Evolutionary conservation across 2,329 filamentous ascomycete genomes (phyloP), one percentile per base, ranked within the genome.

Genomic region (Penicillium sp.): DNA sequence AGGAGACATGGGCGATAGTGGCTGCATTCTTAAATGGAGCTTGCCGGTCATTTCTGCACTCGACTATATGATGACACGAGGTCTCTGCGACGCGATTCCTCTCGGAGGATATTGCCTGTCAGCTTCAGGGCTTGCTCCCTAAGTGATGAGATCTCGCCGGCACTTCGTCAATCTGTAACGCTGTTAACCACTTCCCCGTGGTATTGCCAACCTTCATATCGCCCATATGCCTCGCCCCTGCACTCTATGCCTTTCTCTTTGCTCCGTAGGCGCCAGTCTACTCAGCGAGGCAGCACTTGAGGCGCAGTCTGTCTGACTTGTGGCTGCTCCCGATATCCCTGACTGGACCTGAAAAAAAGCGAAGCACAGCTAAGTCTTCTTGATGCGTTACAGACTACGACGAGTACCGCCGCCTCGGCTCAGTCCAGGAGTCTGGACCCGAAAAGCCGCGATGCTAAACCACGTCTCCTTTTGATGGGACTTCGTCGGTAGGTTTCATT

Each of bases 401-500:
- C 56, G 23, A 57, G 62, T 46, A 47, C 56, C 38, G 55, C 46
- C 40, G 61, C 62, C 49, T 59, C 62, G 35, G 57, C 48, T 24
- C 62, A 61, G 44, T 54, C 60, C 39, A 66, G 61, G 50, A 48
- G 58, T 32, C 57, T 64, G 35, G 62, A 61, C 47, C 63, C 57
- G 58, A 80, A 78, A 55, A 69, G 75, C 38, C 75, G 75, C 49
- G 78, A 81, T 79, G 72, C 79, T 45, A 95, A 93, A 69, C 93
- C 93, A 29, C 83, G 91, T 61, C 74, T 98, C 46, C 75, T 98
- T 49, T 77, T 98, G 57, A 97, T 98, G 93, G 93, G 93, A 3
- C 88, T 96, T 72, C 83, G 91, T 75, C 86, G 92, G 93, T 95
- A 75, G 61, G 77, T 66, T 47, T 47, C 6, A 24, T 37, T 13